Conservation (phyloP, 768 basidiomycete species). For the Pilatotrama ljubarskyi region DNA sequence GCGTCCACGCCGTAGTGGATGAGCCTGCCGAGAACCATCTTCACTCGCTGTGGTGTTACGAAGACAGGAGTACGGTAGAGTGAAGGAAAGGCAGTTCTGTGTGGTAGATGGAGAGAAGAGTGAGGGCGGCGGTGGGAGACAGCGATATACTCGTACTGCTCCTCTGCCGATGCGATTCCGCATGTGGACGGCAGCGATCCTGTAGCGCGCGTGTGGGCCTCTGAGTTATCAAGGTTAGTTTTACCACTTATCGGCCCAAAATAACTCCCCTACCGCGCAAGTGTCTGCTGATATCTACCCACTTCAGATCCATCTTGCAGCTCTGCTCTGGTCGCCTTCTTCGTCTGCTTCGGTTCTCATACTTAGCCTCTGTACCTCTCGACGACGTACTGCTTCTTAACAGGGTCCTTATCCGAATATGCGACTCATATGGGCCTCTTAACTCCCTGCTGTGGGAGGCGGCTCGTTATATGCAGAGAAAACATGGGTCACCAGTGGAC, state of each 20-base stretch:
- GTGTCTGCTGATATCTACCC: background rate
- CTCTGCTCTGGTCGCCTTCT: no score
- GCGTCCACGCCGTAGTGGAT: constrained; percentile 85
- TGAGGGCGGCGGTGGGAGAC: background rate
- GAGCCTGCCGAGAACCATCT: constrained; percentile 65
- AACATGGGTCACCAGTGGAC: background rate
- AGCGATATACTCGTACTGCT: background rate
- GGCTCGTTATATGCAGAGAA: background rate
- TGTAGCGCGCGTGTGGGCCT: background rate
- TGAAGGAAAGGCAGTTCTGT: background rate
- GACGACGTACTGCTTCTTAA: no score
- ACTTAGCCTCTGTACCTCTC: no score
- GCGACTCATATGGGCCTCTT: background rate
- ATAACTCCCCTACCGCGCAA: background rate
- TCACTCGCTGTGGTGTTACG: background rate
- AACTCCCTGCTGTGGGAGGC: background rate
- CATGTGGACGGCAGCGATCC: constrained; percentile 8
- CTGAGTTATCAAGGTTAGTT: background rate
- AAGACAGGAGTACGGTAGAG: background rate
- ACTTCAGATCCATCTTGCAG: no score
- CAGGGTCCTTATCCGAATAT: background rate
- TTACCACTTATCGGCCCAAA: background rate
- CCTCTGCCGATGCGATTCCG: constrained; percentile 10
- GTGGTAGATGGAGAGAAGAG: background rate
- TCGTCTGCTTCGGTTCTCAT: no score